Evolutionary conservation across 2,329 filamentous ascomycete genomes (phyloP), one percentile per base, ranked within the genome.

Genomic region (Aspergillus quadricinctus): DNA sequence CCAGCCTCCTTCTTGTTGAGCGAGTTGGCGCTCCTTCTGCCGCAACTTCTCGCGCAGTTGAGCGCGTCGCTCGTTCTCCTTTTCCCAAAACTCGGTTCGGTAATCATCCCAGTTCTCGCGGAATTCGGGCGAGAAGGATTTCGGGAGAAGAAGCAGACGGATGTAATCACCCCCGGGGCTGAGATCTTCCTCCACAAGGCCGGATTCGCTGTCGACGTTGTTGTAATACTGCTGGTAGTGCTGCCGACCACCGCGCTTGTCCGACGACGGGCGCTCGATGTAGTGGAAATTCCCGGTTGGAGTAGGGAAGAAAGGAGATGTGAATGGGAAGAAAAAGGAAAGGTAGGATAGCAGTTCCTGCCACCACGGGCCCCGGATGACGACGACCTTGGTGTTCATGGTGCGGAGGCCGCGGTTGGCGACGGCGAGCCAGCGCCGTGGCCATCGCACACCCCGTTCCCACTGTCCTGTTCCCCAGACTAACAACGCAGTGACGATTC

Each of bases 21-120:
- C 86, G 41, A 90, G 76, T 28, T 88, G 85, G 19, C 82, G 81
- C 64, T 92, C 87, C 31, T 84, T 82, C 52, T 85, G 82, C 60
- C 86, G 83, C 50, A 96, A 78, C 68, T 89, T 89, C 46, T 81
- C 77, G 23, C 90, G 83, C 25, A 97, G 78, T 56, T 89, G 77
- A 2, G 88, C 83, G 11, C 94, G 86, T 2, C 93, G 87, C 72
- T 96, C 91, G 69, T 99, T 99, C 73, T 99, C 94, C 59, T 87
- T 87, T 66, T 97, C 93, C 94, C 94, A 99, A 75, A 97, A 99
- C 58, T 97, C 92, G 35, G 88, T 87, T 53, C 94, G 84, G 74
- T 95, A 99, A 17, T 93, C 81, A 69, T 99, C 94, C 94, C 94
- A 99, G 62, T 96, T 96, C 72, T 97, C 92, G 21, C 94, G 84